phyloP scores from a whole-genome alignment of 2,329 filamentous ascomycete genomes.

The Myriosclerotinia scirpicola region DNA sequence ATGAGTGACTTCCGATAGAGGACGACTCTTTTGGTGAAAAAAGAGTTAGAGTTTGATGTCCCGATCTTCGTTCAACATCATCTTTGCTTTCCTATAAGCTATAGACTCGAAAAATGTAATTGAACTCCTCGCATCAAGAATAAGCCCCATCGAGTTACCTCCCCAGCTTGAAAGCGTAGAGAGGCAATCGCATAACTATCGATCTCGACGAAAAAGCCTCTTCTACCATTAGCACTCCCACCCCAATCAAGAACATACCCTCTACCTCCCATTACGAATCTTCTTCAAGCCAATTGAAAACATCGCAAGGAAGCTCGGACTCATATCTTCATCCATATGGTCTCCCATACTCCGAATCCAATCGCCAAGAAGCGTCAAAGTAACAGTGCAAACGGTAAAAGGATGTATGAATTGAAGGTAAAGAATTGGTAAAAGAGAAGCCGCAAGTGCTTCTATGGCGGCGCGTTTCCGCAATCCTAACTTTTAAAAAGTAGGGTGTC shows the following conservation, averaged over 20 bases:
- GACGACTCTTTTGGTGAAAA: slow-evolving; percentile 40
- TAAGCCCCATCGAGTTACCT: slow-evolving; percentile 99
- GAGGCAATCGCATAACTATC: slow-evolving; percentile 98
- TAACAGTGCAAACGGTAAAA: slow-evolving; percentile 41
- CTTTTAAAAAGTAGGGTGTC: slow-evolving; percentile 62
- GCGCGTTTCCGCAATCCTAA: slow-evolving; percentile 87
- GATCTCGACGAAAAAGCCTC: slow-evolving; percentile 83
- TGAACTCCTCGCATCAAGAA: slow-evolving; percentile 95
- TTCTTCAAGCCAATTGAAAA: slow-evolving; percentile 39
- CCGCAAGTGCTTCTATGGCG: slow-evolving; percentile 99
- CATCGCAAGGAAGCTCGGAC: slow-evolving; percentile 58
- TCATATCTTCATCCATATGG: slow-evolving; percentile 84
- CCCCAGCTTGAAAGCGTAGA: slow-evolving; percentile 41
- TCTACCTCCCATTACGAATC: slow-evolving; percentile 42
- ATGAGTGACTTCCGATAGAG: slow-evolving; percentile 31
- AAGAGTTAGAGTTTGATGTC: slow-evolving; percentile 37
- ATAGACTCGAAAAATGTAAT: slow-evolving; percentile 50
- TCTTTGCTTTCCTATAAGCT: slow-evolving; percentile 55
- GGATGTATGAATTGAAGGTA: slow-evolving; percentile 43
- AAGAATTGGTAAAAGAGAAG: slow-evolving; percentile 66
- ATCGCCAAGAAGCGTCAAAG: slow-evolving; percentile 28
- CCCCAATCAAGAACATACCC: slow-evolving; percentile 44
- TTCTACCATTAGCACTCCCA: slow-evolving; percentile 50
- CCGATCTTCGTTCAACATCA: slow-evolving; percentile 29
- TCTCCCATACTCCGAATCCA: slow-evolving; percentile 42